Conservation (phyloP, 2,329 filamentous ascomycete genomes). For the Hypoxylon rubiginosum region DNA sequence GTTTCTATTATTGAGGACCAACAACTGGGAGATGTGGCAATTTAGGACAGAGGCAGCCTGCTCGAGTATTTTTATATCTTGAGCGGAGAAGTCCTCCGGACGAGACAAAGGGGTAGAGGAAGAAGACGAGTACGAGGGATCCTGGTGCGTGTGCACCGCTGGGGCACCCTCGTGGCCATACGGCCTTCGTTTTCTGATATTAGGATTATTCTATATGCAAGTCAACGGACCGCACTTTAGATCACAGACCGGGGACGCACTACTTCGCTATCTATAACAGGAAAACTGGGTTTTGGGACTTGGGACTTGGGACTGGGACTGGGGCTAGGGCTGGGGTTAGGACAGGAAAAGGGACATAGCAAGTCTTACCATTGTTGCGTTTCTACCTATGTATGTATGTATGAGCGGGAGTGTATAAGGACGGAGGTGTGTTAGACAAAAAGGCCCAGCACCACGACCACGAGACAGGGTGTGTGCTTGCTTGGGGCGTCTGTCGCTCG, state of each 20-base stretch:
- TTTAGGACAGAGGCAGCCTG: conserved; percentile 54
- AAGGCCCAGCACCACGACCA: conserved; percentile 40
- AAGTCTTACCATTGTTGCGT: conserved; percentile 54
- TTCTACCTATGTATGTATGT: background rate
- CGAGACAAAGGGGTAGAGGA: conserved; percentile 44
- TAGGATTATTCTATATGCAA: conserved; percentile 54
- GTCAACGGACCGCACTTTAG: conserved; percentile 52
- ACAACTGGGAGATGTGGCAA: conserved; percentile 48
- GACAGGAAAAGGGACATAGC: conserved; percentile 43
- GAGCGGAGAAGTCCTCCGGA: conserved; percentile 44
- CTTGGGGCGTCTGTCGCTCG: conserved; percentile 37
- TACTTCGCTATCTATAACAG: conserved; percentile 49
- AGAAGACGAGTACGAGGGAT: conserved; percentile 48
- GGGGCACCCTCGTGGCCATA: conserved; percentile 56
- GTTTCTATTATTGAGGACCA: conserved; percentile 53
- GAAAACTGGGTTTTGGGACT: background rate
- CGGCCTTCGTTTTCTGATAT: conserved; percentile 61
- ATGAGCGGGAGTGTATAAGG: conserved; percentile 42
- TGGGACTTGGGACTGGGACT: background rate
- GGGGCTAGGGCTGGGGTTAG: conserved; percentile 13
- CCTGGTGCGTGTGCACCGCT: conserved; percentile 55
- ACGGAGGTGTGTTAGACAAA: conserved; percentile 53
- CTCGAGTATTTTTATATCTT: conserved; percentile 53
- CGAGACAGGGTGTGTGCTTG: conserved; percentile 49
- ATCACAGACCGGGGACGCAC: conserved; percentile 47